These are phyloP conservation scores for Odontarrhena argentea DNA, from an alignment of 345 rosid genomes.

Conservation along the genomic window DNA sequence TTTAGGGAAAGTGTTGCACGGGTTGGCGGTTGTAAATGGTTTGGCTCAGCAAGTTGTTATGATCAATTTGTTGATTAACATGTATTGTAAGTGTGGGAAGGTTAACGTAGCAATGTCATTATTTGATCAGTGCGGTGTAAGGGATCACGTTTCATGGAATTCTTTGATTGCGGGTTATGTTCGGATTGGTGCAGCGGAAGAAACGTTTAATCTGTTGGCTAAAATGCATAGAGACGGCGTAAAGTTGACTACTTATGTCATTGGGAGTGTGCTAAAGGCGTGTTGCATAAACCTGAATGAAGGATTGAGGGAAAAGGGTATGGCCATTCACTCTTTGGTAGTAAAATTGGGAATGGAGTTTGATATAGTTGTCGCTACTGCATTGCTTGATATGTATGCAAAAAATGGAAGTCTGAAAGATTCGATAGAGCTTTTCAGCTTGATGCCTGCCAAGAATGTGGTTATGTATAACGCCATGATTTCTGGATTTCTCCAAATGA, in stretches of 20 bases:
- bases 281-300: conserved; percentile 41
- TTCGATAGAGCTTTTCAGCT: conserved; percentile 40
- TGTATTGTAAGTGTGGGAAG: conserved; percentile 53
- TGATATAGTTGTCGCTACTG: conserved; percentile 53
- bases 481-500: conserved; percentile 45
- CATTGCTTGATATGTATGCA: conserved; percentile 58
- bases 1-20: conserved; percentile 50
- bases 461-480: conserved; percentile 61
- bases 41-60: conserved; percentile 35
- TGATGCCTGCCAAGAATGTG: conserved; percentile 49
- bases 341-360: conserved; percentile 47
- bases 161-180: conserved; percentile 56
- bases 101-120: conserved; percentile 49
- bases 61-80: conserved; percentile 47
- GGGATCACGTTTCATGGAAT: conserved; percentile 56
- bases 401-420: conserved; percentile 47
- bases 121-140: conserved; percentile 45
- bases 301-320: conserved; percentile 42
- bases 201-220: conserved; percentile 44
- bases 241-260: conserved; percentile 42
- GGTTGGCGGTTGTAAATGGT: conserved; percentile 47
- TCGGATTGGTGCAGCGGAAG: conserved; percentile 43
- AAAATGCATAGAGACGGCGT: conserved; percentile 50
- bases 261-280: conserved; percentile 56
- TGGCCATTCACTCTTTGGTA: conserved; percentile 47